Evolutionary conservation across 2,329 filamentous ascomycete species (phyloP).

Genomic region (Aspergillus quadricinctus): DNA sequence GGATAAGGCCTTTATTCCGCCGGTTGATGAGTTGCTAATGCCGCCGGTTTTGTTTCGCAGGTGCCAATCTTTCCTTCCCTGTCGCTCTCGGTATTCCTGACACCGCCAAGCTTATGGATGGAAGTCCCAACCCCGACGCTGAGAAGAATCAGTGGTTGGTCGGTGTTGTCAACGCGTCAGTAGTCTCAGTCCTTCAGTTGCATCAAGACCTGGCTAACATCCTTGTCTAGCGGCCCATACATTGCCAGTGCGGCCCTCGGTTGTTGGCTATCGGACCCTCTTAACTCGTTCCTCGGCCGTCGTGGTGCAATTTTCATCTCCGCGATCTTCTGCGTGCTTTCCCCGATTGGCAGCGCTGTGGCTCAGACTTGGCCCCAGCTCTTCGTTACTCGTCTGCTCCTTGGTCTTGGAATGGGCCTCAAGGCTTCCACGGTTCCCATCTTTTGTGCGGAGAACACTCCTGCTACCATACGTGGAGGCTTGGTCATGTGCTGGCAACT

Average conservation of each 20-base stretch:
- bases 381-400: conserved; percentile 52
- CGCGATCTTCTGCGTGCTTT: conserved; percentile 61
- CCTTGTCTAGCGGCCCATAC: conserved; percentile 43
- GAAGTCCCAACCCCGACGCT: conserved; percentile 28
- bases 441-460: conserved; percentile 54
- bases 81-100: conserved; percentile 44
- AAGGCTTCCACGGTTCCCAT: conserved; percentile 54
- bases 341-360: conserved; percentile 63
- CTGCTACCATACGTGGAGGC: conserved; percentile 52
- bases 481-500: conserved; percentile 54
- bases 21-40: background rate
- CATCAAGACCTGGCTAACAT: conserved; percentile 16
- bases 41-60: conserved; percentile 30
- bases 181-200: conserved; percentile 45
- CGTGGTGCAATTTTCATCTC: conserved; percentile 62
- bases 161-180: conserved; percentile 59
- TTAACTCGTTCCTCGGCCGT: conserved; percentile 57
- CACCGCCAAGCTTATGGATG: conserved; percentile 7
- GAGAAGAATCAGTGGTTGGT: conserved; percentile 54
- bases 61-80: conserved; percentile 50
- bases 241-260: conserved; percentile 52
- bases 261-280: conserved; percentile 63
- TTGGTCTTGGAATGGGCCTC: conserved; percentile 61
- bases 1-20: background rate
- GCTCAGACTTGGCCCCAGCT: conserved; percentile 58